A percentile compares a stretch with the other conserved stretches of the same genome.
phyloP scores from a whole-genome alignment of 2,329 filamentous ascomycete genomes.

The Pyricularia grisea region DNA sequence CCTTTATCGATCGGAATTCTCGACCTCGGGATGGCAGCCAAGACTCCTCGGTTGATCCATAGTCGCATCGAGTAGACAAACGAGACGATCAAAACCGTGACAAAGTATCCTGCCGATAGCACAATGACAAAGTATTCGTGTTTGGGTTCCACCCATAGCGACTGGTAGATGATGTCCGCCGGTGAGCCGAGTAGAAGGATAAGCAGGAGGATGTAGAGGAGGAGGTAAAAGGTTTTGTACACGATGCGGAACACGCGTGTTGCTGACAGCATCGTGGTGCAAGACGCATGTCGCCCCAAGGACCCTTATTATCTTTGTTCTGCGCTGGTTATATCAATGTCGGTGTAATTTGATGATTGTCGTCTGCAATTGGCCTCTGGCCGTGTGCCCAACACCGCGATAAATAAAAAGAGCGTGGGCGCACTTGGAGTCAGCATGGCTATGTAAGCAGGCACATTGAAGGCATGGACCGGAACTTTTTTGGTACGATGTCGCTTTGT shows the following conservation, averaged over 20 bases:
- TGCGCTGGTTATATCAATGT: background rate
- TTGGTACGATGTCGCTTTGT: background rate
- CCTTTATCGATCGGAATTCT: conserved; percentile 82
- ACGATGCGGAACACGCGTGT: conserved; percentile 65
- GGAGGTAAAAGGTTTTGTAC: conserved; percentile 69
- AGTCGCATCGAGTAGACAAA: conserved; percentile 78
- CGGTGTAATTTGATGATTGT: background rate
- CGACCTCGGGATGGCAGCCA: conserved; percentile 75
- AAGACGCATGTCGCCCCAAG: background rate
- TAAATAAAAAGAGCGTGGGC: background rate
- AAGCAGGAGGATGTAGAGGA: conserved; percentile 65
- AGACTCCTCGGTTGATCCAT: conserved; percentile 72
- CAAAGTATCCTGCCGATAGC: conserved; percentile 68
- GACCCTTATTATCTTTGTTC: background rate
- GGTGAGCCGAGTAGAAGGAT: conserved; percentile 72
- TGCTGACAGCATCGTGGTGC: conserved; percentile 26
- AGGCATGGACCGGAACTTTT: background rate
- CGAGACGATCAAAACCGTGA: conserved; percentile 59
- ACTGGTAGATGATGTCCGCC: conserved; percentile 71
- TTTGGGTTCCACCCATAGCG: conserved; percentile 29
- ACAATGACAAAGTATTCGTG: conserved; percentile 62
- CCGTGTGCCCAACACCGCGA: background rate
- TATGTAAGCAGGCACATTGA: background rate
- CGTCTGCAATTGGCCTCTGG: background rate
- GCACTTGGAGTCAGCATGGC: conserved; percentile 4